Conservation (phyloP, 2,329 filamentous ascomycete genomes). For the Escovopsis sp. region DNA sequence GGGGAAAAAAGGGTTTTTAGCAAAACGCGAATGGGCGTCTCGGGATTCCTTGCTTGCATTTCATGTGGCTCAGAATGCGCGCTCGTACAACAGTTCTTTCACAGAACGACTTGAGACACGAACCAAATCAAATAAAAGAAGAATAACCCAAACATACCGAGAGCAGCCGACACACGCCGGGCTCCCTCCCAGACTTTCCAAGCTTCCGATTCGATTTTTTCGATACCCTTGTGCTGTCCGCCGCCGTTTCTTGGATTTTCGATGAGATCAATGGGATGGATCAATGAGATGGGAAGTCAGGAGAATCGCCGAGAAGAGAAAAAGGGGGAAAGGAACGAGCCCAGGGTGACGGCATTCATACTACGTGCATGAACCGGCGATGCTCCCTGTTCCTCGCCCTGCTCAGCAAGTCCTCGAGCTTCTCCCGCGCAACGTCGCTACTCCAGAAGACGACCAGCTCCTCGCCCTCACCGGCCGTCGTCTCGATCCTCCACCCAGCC, state of each 20-base stretch:
- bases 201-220: not conserved
- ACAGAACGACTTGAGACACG: conserved; percentile 22
- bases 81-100: conserved; percentile 21
- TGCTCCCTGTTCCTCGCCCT: conserved; percentile 10
- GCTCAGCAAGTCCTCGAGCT: conserved; percentile 14
- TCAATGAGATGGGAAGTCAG: not conserved
- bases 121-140: conserved; percentile 2
- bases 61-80: conserved; percentile 26
- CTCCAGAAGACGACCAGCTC: conserved; percentile 28
- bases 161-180: not conserved
- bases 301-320: too few relatives aligned
- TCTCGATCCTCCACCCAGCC: conserved; percentile 29
- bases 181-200: too few relatives aligned
- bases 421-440: conserved; percentile 20
- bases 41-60: conserved; percentile 41
- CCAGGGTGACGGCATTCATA: conserved; percentile 4
- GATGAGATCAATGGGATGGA: too few relatives aligned
- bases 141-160: not conserved
- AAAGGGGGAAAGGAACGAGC: not conserved
- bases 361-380: conserved; percentile 13
- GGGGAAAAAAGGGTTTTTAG: conserved; percentile 17
- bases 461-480: conserved; percentile 13
- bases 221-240: not conserved
- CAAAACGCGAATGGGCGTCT: conserved; percentile 35
- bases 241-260: not conserved